phyloP scores from a whole-genome alignment of 805 yeast genomes.

The Kodamaea kaohsiungensis region DNA sequence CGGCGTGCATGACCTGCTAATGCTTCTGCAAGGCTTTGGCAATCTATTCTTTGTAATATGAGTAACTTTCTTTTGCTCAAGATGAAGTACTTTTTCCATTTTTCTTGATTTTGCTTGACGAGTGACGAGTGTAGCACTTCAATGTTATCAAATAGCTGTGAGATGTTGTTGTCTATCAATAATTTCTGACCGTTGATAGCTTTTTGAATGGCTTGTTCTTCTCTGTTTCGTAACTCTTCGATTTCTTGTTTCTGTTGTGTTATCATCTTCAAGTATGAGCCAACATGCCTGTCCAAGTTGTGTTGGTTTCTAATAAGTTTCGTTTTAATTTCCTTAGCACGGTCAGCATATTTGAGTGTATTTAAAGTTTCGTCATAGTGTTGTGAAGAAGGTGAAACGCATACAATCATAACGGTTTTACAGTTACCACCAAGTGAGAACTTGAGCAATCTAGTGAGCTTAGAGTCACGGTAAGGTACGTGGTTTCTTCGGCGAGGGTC shows the following conservation, averaged over 20 bases:
- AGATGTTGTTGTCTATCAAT: slow-evolving; percentile 16
- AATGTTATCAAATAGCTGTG: slow-evolving; percentile 43
- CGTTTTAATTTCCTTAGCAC: slow-evolving; percentile 90
- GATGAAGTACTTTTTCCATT: slow-evolving; percentile 42
- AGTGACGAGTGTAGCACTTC: slow-evolving; percentile 43
- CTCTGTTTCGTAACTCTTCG: slow-evolving; percentile 62
- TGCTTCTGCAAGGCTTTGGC: slow-evolving; percentile 15
- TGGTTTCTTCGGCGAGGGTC: slow-evolving; percentile 67
- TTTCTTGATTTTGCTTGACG: slow-evolving; percentile 44
- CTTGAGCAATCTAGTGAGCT: slow-evolving; percentile 80
- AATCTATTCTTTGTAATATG: slow-evolving; percentile 43
- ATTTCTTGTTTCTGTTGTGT: slow-evolving; percentile 78
- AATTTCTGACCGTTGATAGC: not conserved
- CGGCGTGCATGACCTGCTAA: not conserved
- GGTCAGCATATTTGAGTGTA: slow-evolving; percentile 85
- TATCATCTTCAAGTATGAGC: slow-evolving; percentile 80
- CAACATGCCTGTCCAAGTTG: slow-evolving; percentile 78
- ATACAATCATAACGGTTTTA: slow-evolving; percentile 93
- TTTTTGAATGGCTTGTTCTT: slow-evolving; percentile 41
- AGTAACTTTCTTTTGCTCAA: slow-evolving; percentile 50
- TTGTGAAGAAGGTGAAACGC: slow-evolving; percentile 80
- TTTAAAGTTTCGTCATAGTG: slow-evolving; percentile 94
- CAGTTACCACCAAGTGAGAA: slow-evolving; percentile 94
- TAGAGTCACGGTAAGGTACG: slow-evolving; percentile 90
- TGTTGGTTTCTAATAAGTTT: slow-evolving; percentile 73